Percentiles rank a stretch among this genome's conserved stretches.
Conservation (phyloP, 192 early-diverging fungal genomes). For the Podila minutissima region DNA sequence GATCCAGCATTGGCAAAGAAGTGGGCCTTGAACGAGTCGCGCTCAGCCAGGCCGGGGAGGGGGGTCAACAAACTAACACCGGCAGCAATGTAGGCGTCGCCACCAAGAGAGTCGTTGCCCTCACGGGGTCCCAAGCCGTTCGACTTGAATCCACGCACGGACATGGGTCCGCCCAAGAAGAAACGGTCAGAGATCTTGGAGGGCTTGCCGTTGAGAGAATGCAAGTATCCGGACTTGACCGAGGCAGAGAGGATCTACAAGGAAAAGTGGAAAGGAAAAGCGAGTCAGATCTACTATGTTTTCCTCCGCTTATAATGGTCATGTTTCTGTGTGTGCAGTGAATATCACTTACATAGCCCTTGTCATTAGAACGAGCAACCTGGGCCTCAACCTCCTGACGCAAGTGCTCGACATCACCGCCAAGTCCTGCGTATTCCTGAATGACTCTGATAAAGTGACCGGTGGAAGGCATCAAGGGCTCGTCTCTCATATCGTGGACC, state of each 20-base stretch:
- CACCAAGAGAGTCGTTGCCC: conserved; percentile 88
- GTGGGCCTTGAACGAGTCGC: conserved; percentile 79
- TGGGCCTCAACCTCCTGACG: conserved; percentile 80
- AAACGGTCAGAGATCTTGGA: conserved; percentile 88
- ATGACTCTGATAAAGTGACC: conserved; percentile 65
- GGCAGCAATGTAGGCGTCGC: conserved; percentile 83
- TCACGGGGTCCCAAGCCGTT: conserved; percentile 91
- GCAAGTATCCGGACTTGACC: conserved; percentile 70
- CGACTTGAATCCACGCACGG: conserved; percentile 88
- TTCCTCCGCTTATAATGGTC: background rate
- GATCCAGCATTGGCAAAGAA: conserved; percentile 91
- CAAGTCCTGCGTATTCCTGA: conserved; percentile 85
- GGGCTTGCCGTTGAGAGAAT: conserved; percentile 59
- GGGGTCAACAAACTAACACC: conserved; percentile 86
- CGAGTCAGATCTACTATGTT: background rate
- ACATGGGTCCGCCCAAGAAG: conserved; percentile 86
- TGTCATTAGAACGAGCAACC: conserved; percentile 59
- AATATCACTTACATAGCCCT: conserved; percentile 63
- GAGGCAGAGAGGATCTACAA: conserved; percentile 53
- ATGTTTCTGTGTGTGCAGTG: background rate
- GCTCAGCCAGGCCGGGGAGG: conserved; percentile 71
- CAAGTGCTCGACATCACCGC: conserved; percentile 81
- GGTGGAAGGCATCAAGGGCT: conserved; percentile 75
- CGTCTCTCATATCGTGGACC: conserved; percentile 80
- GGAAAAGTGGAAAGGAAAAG: background rate